Conservation (phyloP, 2,329 filamentous ascomycete species). For the Hypoxylon sp. region DNA sequence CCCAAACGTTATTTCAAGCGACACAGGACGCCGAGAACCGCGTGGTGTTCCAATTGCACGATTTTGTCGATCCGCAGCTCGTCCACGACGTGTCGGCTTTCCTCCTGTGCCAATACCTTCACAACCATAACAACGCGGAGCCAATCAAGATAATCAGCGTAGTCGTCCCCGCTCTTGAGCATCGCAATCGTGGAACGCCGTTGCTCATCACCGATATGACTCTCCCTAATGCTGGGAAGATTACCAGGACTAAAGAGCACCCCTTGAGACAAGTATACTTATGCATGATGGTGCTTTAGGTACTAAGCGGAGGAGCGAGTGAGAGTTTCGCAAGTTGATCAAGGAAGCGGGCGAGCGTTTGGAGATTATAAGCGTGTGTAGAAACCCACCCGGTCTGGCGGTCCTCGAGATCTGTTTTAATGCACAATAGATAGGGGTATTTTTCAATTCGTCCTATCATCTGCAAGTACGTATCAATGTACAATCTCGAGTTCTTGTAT, state of each 20-base stretch:
- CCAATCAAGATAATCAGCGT: neutral
- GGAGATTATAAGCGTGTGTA: neutral
- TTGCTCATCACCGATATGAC: conserved; percentile 2
- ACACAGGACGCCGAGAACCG: neutral
- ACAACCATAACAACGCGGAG: conserved; percentile 7
- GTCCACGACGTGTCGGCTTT: neutral
- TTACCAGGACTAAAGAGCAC: neutral
- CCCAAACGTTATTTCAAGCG: neutral
- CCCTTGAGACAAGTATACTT: neutral
- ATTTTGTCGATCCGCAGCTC: conserved; percentile 5
- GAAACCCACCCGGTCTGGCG: neutral
- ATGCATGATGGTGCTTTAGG: neutral
- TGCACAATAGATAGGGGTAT: neutral
- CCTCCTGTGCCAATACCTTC: conserved; percentile 1
- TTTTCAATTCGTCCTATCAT: neutral
- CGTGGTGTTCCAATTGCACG: neutral
- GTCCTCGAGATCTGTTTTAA: neutral
- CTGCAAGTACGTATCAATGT: neutral
- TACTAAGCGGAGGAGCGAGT: neutral
- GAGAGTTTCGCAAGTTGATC: neutral
- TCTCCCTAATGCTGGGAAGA: neutral
- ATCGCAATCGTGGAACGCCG: neutral
- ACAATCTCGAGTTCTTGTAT: neutral
- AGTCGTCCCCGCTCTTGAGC: neutral
- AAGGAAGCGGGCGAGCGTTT: neutral